Conservation (phyloP, 805 yeast species). For the Metschnikowia orientalis region DNA sequence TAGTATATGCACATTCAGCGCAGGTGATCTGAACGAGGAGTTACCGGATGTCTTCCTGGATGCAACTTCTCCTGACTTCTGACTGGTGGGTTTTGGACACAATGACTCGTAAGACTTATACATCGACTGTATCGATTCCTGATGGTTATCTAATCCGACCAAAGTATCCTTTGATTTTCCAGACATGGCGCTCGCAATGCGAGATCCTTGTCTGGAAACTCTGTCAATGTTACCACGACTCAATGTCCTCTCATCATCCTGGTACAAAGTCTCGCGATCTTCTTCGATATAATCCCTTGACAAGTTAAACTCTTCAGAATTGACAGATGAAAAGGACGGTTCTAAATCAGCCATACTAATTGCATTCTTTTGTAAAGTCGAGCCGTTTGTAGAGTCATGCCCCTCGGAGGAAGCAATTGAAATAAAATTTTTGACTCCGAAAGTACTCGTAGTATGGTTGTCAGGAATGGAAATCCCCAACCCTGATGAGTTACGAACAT, state of each 20-base stretch:
- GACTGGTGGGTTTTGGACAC: conserved; percentile 6
- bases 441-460: conserved; percentile 1
- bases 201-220: not conserved
- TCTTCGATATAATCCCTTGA: conserved; percentile 9
- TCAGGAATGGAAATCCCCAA: conserved; percentile 15
- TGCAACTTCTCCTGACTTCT: conserved; percentile 1
- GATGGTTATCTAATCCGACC: conserved; percentile 13
- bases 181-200: conserved; percentile 4
- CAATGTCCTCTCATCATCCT: not conserved
- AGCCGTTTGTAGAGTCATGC: conserved; percentile 19
- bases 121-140: conserved; percentile 23
- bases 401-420: conserved; percentile 19
- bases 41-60: conserved; percentile 3
- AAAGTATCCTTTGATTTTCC: conserved; percentile 26
- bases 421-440: conserved; percentile 13
- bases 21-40: conserved; percentile 10
- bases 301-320: conserved; percentile 17
- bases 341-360: conserved; percentile 20
- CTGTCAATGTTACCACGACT: not conserved
- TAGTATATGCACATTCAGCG: conserved; percentile 18
- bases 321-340: conserved; percentile 19
- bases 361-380: conserved; percentile 21
- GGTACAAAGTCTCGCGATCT: conserved; percentile 5
- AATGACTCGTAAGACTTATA: conserved; percentile 24
- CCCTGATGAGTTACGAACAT: conserved; percentile 26